A percentile compares a stretch with the other conserved stretches of the same genome.
phyloP scores from a whole-genome alignment of 73 alveolate genomes.

The Paramecium octaurelia region DNA sequence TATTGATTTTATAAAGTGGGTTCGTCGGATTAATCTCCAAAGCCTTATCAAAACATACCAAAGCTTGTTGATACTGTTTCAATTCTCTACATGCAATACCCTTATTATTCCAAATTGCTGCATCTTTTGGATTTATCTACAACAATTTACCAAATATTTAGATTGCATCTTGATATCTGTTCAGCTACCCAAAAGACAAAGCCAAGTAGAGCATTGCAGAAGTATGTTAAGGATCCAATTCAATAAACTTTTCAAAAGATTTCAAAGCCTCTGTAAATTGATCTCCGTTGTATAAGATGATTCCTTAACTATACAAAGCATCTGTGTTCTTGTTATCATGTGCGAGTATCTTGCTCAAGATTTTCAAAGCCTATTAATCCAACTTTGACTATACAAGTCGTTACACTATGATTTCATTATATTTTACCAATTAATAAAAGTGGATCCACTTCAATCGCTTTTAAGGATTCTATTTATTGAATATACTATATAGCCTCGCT shows the following conservation, averaged over 20 bases:
- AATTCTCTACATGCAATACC: not conserved
- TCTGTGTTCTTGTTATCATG: not conserved
- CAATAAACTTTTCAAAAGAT: not conserved
- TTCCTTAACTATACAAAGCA: not conserved
- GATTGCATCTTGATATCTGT: not conserved
- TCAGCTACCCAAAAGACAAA: not conserved
- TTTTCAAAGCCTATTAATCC: not conserved
- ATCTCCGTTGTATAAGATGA: not conserved
- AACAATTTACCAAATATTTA: not conserved
- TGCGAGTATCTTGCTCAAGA: not conserved
- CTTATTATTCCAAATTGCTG: not conserved
- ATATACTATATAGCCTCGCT: not conserved
- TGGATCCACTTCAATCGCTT: not conserved
- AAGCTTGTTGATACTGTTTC: not conserved
- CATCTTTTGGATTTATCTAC: not conserved
- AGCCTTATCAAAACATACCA: not conserved
- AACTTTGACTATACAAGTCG: not conserved
- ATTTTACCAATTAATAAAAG: not conserved
- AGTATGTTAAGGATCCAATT: not conserved
- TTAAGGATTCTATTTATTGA: not conserved
- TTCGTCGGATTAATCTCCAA: not conserved
- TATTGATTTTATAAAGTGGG: not conserved
- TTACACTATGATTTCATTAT: not conserved
- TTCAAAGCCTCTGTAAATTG: not conserved
- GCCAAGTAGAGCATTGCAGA: not conserved